Conservation (phyloP, 257 asterid genomes). For the Linderniella brevidens region DNA sequence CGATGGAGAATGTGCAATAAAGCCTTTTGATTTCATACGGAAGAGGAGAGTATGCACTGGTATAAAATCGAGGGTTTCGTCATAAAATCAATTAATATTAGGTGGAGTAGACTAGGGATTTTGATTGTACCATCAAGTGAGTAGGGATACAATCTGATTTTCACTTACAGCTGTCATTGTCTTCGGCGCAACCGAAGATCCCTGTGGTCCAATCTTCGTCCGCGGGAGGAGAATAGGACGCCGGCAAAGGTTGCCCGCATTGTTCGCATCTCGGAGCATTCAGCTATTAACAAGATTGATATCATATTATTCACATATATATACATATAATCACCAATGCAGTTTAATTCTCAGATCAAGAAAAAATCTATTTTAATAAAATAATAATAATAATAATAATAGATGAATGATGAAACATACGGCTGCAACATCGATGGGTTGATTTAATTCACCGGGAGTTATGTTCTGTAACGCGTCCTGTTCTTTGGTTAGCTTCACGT, state of each 20-base stretch:
- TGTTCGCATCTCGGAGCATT: constrained; percentile 44
- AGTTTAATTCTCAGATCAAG: not conserved
- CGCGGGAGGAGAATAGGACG: constrained; percentile 50
- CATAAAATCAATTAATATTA: too few relatives aligned
- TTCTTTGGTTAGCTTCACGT: constrained; percentile 39
- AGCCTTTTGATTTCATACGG: too few relatives aligned
- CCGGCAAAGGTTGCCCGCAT: constrained; percentile 68
- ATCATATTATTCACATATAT: not conserved
- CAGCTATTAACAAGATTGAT: constrained; percentile 13
- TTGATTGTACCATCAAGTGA: not conserved
- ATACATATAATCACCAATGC: not conserved
- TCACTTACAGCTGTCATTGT: constrained; percentile 47
- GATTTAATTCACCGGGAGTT: constrained; percentile 53
- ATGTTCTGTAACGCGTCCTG: constrained; percentile 24
- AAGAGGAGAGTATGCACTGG: too few relatives aligned
- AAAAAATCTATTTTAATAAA: not conserved
- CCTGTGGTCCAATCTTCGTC: constrained; percentile 74
- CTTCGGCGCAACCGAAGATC: constrained; percentile 59
- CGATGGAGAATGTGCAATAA: too few relatives aligned
- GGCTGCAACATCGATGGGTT: constrained; percentile 34
- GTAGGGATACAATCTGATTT: not conserved
- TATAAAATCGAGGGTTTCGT: too few relatives aligned
- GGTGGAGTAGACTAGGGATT: too few relatives aligned
- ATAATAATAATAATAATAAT: not conserved
- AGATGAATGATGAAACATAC: constrained; percentile 9